Conservation (phyloP, 2,329 filamentous ascomycete species). For the Fusarium tuaranense region DNA sequence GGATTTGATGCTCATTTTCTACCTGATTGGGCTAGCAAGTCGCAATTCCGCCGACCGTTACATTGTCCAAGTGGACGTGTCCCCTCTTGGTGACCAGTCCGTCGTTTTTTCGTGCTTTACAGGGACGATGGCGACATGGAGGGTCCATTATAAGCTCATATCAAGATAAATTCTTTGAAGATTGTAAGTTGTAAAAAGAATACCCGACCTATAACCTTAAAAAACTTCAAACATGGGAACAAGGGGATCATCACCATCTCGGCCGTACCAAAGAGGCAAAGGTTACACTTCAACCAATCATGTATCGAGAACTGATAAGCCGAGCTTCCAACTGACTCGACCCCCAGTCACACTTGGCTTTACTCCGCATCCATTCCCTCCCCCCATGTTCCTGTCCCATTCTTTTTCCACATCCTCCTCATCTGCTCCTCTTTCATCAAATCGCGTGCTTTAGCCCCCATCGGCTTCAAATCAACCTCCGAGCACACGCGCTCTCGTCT, state of each 20-base stretch:
- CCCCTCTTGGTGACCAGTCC: constrained; percentile 20
- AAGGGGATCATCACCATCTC: background rate
- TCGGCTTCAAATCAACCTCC: constrained; percentile 35
- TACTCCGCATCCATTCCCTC: constrained; percentile 23
- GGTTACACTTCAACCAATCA: constrained; percentile 27
- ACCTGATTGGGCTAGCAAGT: constrained; percentile 29
- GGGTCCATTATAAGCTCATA: background rate
- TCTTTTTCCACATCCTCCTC: constrained; percentile 9
- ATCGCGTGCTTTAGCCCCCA: constrained; percentile 19
- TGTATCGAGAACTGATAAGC: constrained; percentile 1
- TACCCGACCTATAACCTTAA: constrained; percentile 1
- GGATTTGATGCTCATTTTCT: constrained; percentile 14
- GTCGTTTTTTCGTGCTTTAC: constrained; percentile 33
- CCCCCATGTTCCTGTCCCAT: background rate
- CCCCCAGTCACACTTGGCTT: constrained; percentile 1
- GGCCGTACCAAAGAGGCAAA: constrained; percentile 14
- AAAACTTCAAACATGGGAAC: background rate
- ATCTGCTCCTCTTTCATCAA: background rate
- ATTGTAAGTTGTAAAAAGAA: background rate
- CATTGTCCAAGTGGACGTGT: constrained; percentile 10
- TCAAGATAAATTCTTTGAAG: no score
- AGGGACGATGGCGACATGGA: constrained; percentile 37
- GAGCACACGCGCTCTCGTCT: background rate
- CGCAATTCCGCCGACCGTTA: constrained; percentile 27
- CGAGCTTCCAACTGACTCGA: background rate